Evolutionary conservation across 371 early-diverging fungal species (phyloP), one percentile per base, ranked within the genome.

Genomic region (Apophysomyces trapeziformis): DNA sequence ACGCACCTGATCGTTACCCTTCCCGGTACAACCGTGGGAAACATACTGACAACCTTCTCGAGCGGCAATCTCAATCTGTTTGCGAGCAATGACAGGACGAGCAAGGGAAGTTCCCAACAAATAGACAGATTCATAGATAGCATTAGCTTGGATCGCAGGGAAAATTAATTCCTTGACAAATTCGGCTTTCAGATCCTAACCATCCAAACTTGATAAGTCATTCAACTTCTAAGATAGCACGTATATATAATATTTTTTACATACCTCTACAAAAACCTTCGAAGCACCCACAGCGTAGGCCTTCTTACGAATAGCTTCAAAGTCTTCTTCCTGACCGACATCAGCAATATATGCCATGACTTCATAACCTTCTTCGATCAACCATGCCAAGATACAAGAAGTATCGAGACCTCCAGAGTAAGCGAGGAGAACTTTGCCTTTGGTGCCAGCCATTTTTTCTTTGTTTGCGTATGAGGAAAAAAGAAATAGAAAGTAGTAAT

Each of bases 401-500:
- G 99, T 98, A 78, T 98, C 99, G 60, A 98, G 92, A 69, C 99
- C 99, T 68, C 99, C 99, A 66, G 96, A 96, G 87, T 96, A 97
- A 67, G 98, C 98, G 62, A 97, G 90, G 68, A 95, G 86, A 67
- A 97, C 96, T 67, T 91, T 92, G 69, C 93, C 95, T 85, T 93
- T 91, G 76, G 86, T 61, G 71, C 72, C 74, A 76, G 78, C 79
- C 75, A 78, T 77, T 68, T 14, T 11, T 18, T 43, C 9, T 12
- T 43, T 43, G 1, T 43, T 6, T 45, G 46, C 16, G 46, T 45
- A 45, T 18, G 18, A 21, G n/a, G 21, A 21, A 21, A 21, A 50
- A 21, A 50, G 21, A 50, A 21, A 50, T 16, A 50, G 21, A 50
- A 21, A 18, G 21, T 18, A 50, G 41, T 41, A 21, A 50, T 1